Evolutionary conservation across 2,329 filamentous ascomycete genomes (phyloP).

Genomic region (Colletotrichum paranaense): DNA sequence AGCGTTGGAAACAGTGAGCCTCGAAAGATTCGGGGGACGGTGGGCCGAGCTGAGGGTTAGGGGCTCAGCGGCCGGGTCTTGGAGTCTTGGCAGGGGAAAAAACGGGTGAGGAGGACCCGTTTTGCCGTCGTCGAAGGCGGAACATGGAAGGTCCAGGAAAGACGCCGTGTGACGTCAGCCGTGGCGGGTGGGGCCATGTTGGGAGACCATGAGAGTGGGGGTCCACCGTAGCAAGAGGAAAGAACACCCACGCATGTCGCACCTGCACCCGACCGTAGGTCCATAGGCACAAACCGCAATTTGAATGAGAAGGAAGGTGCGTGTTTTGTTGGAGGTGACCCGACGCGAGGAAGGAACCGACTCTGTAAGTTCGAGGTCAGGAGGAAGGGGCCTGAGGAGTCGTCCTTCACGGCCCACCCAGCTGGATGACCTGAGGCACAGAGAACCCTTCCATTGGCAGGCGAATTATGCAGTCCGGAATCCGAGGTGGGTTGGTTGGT

Average conservation of each 20-base stretch:
- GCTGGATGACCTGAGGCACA: neutral
- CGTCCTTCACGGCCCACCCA: neutral
- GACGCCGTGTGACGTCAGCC: slow-evolving; percentile 26
- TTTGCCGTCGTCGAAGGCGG: slow-evolving; percentile 22
- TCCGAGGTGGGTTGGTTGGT: neutral
- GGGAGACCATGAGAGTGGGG: slow-evolving; percentile 15
- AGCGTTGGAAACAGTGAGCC: slow-evolving; percentile 14
- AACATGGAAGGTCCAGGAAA: slow-evolving; percentile 1
- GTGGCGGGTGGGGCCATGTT: neutral
- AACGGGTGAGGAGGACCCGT: slow-evolving; percentile 17
- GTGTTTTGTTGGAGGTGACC: neutral
- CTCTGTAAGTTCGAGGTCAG: neutral
- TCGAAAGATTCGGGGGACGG: slow-evolving; percentile 24
- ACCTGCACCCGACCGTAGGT: neutral
- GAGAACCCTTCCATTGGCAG: neutral
- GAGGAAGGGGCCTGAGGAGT: neutral
- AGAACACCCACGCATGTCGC: neutral
- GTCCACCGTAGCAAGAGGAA: neutral
- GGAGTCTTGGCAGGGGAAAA: slow-evolving; percentile 32
- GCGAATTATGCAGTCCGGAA: neutral
- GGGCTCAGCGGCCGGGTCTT: slow-evolving; percentile 22
- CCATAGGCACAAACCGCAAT: neutral
- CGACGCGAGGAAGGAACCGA: neutral
- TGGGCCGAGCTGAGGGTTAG: slow-evolving; percentile 28
- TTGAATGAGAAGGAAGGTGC: neutral